Evolutionary conservation across 2,329 filamentous ascomycete species (phyloP), one percentile per base, ranked within the genome.

Genomic region (Pestalotiopsis sp.): DNA sequence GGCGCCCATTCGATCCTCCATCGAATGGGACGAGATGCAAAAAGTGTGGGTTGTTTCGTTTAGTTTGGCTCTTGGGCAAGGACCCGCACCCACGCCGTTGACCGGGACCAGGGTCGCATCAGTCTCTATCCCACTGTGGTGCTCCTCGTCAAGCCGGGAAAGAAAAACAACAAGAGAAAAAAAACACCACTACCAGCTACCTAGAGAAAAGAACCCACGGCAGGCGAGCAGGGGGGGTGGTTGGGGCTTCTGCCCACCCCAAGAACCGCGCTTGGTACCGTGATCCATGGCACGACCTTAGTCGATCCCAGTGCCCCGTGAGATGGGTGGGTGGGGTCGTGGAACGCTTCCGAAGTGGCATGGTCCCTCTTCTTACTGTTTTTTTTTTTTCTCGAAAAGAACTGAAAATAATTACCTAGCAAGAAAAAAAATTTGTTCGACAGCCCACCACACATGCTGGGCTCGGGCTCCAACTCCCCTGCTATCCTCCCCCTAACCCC

Each of bases 31-130:
- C n/a, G 20, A 36, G 27, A 61, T 61, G 45, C 27, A 38, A 41
- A 62, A 62, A 23, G 27, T 27, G 60, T 38, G 45, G 63, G 41
- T 57, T 56, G 63, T 66, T 66, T 66, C 63, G 63, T 66, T 66
- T 66, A 25, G 63, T 66, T 66, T 66, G 63, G 63, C 41, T 38
- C 52, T 41, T 27, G 13, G 60, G 45, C 12, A 9, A 27, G 25
- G 20, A 38, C 41, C 45, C 41, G 27, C 45, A 66, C 49, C 63
- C 63, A 57, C 63, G 52, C 41, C 63, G 61, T 64, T 52, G 61
- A 17, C 61, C n/a, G 61, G 61, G 61, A 14, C 41, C 36, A 64
- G 61, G 61, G 61, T 64, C 41, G 40, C 25, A 45, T 31, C 31
- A 31, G 31, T 31, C 31, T 31, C 31, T 31, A 31, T 11, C 20